Conservation (phyloP, 768 basidiomycete species). For the Suillus weaverae region DNA sequence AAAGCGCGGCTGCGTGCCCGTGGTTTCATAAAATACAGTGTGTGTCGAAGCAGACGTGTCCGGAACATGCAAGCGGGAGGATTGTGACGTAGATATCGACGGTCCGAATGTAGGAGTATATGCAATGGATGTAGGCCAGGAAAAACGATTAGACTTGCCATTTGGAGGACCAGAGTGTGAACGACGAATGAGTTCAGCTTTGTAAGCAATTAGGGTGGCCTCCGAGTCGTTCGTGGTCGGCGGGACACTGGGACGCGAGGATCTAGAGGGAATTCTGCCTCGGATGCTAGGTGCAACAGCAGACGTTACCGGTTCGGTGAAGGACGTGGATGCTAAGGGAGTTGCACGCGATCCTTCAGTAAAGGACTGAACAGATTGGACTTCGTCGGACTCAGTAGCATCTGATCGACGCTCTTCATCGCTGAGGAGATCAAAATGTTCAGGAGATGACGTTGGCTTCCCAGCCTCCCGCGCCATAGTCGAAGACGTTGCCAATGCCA, state of each 20-base stretch:
- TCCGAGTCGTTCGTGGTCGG: slow-evolving; percentile 5
- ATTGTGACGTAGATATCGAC: slow-evolving; percentile 30
- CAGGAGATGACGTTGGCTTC: slow-evolving; percentile 53
- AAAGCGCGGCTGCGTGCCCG: slow-evolving; percentile 33
- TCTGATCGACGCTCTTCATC: slow-evolving; percentile 67
- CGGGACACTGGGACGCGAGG: slow-evolving; percentile 8
- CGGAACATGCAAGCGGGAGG: slow-evolving; percentile 33
- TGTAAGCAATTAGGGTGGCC: slow-evolving; percentile 27
- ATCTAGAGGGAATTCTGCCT: slow-evolving; percentile 27
- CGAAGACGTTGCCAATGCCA: slow-evolving; percentile 69
- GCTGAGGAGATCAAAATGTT: slow-evolving; percentile 58
- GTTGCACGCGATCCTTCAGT: slow-evolving; percentile 49
- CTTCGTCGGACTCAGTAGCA: slow-evolving; percentile 64
- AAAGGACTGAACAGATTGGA: slow-evolving; percentile 66
- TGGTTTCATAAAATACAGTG: slow-evolving; percentile 72
- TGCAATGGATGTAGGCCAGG: slow-evolving; percentile 40
- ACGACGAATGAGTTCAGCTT: slow-evolving; percentile 42
- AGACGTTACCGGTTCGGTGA: slow-evolving; percentile 12
- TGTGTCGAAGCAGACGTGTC: slow-evolving; percentile 36
- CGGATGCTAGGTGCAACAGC: slow-evolving; percentile 16
- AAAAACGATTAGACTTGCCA: slow-evolving; percentile 39
- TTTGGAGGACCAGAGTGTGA: slow-evolving; percentile 44
- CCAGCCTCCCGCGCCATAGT: slow-evolving; percentile 59
- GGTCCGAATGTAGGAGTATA: slow-evolving; percentile 53
- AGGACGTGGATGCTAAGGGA: neutral